Evolutionary conservation across 2,329 filamentous ascomycete genomes (phyloP), one percentile per base, ranked within the genome.

Genomic region (Sphaerostilbella broomeana): DNA sequence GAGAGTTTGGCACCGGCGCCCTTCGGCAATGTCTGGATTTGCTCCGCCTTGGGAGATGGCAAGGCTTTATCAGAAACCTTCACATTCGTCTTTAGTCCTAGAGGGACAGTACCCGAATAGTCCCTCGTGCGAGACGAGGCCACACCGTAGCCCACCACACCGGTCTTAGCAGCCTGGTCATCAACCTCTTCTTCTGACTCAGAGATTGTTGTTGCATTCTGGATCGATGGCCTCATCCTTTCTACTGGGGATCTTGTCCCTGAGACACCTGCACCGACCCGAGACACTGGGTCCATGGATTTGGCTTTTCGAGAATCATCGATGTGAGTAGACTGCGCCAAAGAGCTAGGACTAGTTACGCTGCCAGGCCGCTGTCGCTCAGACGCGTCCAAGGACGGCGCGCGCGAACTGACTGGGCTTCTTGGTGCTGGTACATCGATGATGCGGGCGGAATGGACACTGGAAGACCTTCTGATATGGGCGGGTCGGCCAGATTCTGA

Each of bases 401-500:
- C 60, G 25, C 69, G 66, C n/a, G 73, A 75, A 28, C 62, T 61
- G 8, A 57, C 52, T 10, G 73, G 71, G 46, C 70, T 76, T 46
- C 69, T 71, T 15, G 71, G 71, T 9, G 64, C 65, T 7, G 67
- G 50, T 5, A 79, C 74, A 24, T 79, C 74, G 18, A 79, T 72
- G 24, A 79, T 61, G n/a, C 75, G 70, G 24, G 72, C 69, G 3
- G 75, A 78, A 44, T 69, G 69, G 13, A 75, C 62, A 47, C 73
- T 77, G 3, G 70, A 50, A 53, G 69, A 50, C 60, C 55, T 46
- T 48, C 62, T 46, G 51, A 62, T 46, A 42, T 61, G 42, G 63
- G 55, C 38, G 51, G 64, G 45, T 49, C 50, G 68, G 19, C 62
- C 63, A 27, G 60, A 58, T 6, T 77, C 73, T 1, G 72, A 72